Conservation (phyloP, 495 filamentous ascomycete genomes). For the Chaetomium fimeti region DNA sequence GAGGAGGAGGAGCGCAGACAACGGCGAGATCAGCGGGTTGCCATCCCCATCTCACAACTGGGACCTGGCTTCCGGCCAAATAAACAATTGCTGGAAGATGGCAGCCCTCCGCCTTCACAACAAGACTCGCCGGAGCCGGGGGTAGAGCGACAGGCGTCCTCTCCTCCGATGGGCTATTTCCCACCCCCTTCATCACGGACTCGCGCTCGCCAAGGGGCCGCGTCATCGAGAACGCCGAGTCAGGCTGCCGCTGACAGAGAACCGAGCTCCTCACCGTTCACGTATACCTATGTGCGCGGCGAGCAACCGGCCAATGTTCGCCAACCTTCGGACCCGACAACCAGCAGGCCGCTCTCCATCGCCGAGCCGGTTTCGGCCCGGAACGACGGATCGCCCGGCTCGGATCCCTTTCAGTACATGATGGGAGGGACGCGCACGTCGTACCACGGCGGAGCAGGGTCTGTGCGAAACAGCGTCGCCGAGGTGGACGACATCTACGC, state of each 20-base stretch:
- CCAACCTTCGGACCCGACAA: slow-evolving; percentile 37
- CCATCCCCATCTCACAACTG: slow-evolving; percentile 44
- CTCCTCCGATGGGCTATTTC: slow-evolving; percentile 43
- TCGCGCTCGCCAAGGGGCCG: slow-evolving; percentile 35
- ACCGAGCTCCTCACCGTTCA: slow-evolving; percentile 42
- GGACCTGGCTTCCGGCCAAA: slow-evolving; percentile 31
- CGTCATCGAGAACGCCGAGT: slow-evolving; percentile 34
- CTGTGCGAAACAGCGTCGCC: slow-evolving; percentile 23
- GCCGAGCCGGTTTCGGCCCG: slow-evolving; percentile 22
- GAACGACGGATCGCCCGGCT: slow-evolving; percentile 19
- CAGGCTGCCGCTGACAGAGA: slow-evolving; percentile 30
- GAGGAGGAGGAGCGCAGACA: slow-evolving; percentile 45
- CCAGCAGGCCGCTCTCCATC: slow-evolving; percentile 27
- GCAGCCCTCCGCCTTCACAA: slow-evolving; percentile 18
- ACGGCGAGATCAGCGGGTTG: slow-evolving; percentile 42
- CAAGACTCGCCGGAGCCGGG: slow-evolving; percentile 14
- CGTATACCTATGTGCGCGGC: slow-evolving; percentile 42
- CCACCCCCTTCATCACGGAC: slow-evolving; percentile 37
- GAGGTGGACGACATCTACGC: slow-evolving; percentile 14
- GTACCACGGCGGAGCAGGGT: slow-evolving; percentile 27
- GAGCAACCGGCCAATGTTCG: slow-evolving; percentile 23
- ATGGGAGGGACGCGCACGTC: slow-evolving; percentile 36
- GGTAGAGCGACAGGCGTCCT: slow-evolving; percentile 23
- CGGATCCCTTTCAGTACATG: slow-evolving; percentile 46
- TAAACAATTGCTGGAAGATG: slow-evolving; percentile 11